Evolutionary conservation across 2,329 filamentous ascomycete genomes (phyloP).

Genomic region (Rugonectria rugulosa): DNA sequence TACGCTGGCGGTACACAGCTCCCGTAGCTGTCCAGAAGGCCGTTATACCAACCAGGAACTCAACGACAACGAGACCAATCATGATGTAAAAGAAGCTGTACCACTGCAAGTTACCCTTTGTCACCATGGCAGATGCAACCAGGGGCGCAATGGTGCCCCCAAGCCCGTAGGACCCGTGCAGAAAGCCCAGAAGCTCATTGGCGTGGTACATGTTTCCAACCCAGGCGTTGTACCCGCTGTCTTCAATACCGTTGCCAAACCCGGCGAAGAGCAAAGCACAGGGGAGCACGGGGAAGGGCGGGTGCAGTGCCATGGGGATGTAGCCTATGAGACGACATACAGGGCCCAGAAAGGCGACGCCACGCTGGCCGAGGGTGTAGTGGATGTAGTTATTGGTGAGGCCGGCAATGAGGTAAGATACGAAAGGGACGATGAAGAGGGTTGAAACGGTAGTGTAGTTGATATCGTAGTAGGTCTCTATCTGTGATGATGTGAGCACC

Average conservation of each 20-base stretch:
- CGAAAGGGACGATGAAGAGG: slow-evolving; percentile 71
- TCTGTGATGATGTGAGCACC: slow-evolving; percentile 26
- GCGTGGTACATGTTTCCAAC: slow-evolving; percentile 75
- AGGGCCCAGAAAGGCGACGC: slow-evolving; percentile 72
- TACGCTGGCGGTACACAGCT: slow-evolving; percentile 54
- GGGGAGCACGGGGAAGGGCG: slow-evolving; percentile 72
- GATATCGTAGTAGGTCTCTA: slow-evolving; percentile 63
- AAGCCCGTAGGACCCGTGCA: slow-evolving; percentile 76
- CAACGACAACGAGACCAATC: slow-evolving; percentile 65
- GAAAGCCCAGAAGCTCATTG: slow-evolving; percentile 76
- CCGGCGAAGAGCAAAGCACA: slow-evolving; percentile 71
- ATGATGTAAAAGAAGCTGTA: slow-evolving; percentile 80
- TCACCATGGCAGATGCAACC: slow-evolving; percentile 76
- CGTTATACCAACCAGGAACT: slow-evolving; percentile 57
- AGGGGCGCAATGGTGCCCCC: slow-evolving; percentile 75
- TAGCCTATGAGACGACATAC: slow-evolving; percentile 70
- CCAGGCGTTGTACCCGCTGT: slow-evolving; percentile 67
- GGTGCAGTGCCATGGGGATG: slow-evolving; percentile 70
- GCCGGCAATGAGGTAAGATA: slow-evolving; percentile 70
- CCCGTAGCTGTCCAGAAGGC: slow-evolving; percentile 73
- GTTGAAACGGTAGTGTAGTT: slow-evolving; percentile 70
- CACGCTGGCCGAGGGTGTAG: slow-evolving; percentile 71
- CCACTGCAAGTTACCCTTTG: slow-evolving; percentile 69
- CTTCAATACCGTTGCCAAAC: slow-evolving; percentile 75
- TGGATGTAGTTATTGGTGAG: slow-evolving; percentile 72